Conservation (phyloP, 257 asterid genomes). For the Sherardia arvensis region DNA sequence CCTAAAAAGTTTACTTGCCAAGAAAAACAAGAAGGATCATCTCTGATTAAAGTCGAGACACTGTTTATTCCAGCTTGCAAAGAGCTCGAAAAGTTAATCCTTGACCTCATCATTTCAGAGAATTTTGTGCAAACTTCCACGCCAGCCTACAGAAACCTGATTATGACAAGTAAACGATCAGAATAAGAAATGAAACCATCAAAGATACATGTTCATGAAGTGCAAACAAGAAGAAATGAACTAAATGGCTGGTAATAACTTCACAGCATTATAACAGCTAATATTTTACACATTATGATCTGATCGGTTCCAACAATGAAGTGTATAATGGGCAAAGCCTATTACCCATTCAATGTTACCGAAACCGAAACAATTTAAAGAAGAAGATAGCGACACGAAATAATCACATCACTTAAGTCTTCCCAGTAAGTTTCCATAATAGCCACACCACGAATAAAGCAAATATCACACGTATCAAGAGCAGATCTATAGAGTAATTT, state of each 20-base stretch:
- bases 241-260: neutral
- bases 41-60: neutral
- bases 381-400: neutral
- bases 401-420: neutral
- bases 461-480: too few relatives aligned
- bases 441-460: too few relatives aligned
- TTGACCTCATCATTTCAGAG: neutral
- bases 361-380: neutral
- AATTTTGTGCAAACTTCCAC: neutral
- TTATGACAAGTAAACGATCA: neutral
- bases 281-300: neutral
- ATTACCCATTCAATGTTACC: neutral
- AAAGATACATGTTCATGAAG: neutral
- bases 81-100: neutral
- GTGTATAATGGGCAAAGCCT: neutral
- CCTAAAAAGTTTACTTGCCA: neutral
- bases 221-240: neutral
- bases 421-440: too few relatives aligned
- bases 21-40: neutral
- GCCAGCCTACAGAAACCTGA: conserved; percentile 11
- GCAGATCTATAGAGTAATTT: too few relatives aligned
- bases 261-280: neutral
- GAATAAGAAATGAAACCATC: neutral
- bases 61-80: neutral
- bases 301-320: neutral